Base-by-base conservation (phyloP, 805 yeast genomes). In the Brettanomyces custersianus region DNA sequence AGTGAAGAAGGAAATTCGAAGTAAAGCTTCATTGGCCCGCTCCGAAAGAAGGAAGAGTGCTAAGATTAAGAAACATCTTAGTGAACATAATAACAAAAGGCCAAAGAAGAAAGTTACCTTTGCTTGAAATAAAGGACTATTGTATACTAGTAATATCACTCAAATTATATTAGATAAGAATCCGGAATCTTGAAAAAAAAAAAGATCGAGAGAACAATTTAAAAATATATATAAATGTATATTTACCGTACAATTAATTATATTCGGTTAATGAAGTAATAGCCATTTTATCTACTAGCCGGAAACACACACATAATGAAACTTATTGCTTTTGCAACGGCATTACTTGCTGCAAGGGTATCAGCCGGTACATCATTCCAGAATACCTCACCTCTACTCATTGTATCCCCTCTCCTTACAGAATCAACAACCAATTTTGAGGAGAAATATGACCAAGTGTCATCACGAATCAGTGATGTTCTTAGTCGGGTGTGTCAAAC, bases 1-100 rank as follows among this genome's bases (percentile, higher is more conserved):
- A 38, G 88, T 82, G 57, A 87, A 86, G 61, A 63, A 63, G 21
- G 95, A 87, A 55, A 65, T 90, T 37, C 83, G 73, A 55, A 72
- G 67, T 45, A 83, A 78, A 54, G 80, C 90, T 2, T 70, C 77
- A 31, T 66, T 70, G 26, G 92, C 92, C 4, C 71, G 92, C 57
- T 55, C 72, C 2, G 60, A 66, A 35, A 78, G 90, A 66, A 71
- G 90, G 59, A 82, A 80, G 63, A 56, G 47, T 36, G 62, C 65
- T 5, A 60, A 49, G 37, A 49, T 46, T 6, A 48, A 57, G 10
- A 56, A 51, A 42, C 52, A 49, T 35, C 49, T 42, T 11, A 42
- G 44, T 35, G 32, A 27, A n/a, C 27, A 27, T 20, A 28, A 27
- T 17, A n/a, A 17, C n/a, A 25, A 25, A 19, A 48, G 48, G 12